Evolutionary conservation across 176 grass and related monocot species (phyloP).

Genomic region (Musa troglodytarum): DNA sequence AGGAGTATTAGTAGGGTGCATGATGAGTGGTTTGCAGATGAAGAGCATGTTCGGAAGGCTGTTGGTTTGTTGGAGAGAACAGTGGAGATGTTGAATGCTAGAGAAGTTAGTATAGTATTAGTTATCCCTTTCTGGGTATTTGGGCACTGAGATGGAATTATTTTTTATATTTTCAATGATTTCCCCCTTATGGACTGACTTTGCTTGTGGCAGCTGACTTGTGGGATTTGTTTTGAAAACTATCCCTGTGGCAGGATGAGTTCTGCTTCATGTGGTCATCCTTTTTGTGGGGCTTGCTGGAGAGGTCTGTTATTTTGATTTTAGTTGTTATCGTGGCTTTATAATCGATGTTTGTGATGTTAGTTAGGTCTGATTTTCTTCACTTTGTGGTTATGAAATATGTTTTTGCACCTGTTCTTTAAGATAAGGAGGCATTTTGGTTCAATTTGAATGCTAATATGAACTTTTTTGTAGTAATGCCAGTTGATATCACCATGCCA

Average conservation of each 20-base stretch:
- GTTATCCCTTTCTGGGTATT: not conserved
- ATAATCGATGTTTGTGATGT: too few species aligned
- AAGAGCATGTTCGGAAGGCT: slow-evolving; percentile 79
- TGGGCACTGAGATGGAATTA: not conserved
- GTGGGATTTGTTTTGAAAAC: slow-evolving; percentile 95
- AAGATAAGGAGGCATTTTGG: too few species aligned
- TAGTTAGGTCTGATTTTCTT: too few species aligned
- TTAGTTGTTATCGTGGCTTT: not conserved
- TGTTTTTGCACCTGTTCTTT: too few species aligned
- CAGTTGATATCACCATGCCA: too few species aligned
- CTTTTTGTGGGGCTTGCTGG: slow-evolving; percentile 84
- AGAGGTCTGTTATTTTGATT: slow-evolving; percentile 47
- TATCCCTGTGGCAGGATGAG: slow-evolving; percentile 55
- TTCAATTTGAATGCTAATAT: too few species aligned
- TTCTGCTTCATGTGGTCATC: slow-evolving; percentile 83
- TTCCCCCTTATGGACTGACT: slow-evolving; percentile 23
- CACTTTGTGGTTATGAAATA: too few species aligned
- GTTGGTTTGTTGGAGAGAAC: slow-evolving; percentile 77
- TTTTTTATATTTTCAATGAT: slow-evolving; percentile 11
- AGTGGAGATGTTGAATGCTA: slow-evolving; percentile 45
- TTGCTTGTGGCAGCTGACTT: slow-evolving; percentile 58
- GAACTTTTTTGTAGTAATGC: too few species aligned
- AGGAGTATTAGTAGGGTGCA: slow-evolving; percentile 99
- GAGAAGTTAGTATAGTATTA: slow-evolving; percentile 57
- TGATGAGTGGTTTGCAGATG: slow-evolving; percentile 99